Evolutionary conservation across 75 land plant species (phyloP).

Genomic region (Larix kaempferi): DNA sequence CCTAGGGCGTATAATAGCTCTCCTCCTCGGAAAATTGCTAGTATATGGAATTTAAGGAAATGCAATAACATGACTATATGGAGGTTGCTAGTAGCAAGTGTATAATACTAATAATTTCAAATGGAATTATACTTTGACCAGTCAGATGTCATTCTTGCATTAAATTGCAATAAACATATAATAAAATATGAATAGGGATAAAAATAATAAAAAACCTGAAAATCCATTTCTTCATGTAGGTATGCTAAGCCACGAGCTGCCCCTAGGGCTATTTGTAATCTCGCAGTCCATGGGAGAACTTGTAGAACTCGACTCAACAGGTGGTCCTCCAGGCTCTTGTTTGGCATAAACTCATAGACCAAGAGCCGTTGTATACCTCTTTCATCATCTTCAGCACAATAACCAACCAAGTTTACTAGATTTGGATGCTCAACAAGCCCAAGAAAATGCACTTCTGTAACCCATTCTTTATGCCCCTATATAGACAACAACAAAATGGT

Average conservation of each 20-base stretch:
- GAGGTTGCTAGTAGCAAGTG: no score
- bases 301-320: conserved; percentile 26
- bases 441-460: conserved; percentile 70
- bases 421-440: conserved; percentile 76
- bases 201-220: conserved; percentile 39
- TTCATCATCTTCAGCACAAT: conserved; percentile 87
- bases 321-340: conserved; percentile 66
- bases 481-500: conserved; percentile 9
- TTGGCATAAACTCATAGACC: conserved; percentile 73
- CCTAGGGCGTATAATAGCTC: not conserved
- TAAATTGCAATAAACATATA: not conserved
- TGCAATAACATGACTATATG: not conserved
- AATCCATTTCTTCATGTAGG: conserved; percentile 75
- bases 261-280: conserved; percentile 60
- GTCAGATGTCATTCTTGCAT: not conserved
- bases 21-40: not conserved
- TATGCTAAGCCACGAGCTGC: conserved; percentile 67
- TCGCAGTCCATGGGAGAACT: conserved; percentile 59
- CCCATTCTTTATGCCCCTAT: conserved; percentile 88
- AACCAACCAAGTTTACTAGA: conserved; percentile 72
- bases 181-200: not conserved
- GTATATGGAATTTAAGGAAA: not conserved
- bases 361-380: conserved; percentile 79
- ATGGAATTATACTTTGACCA: not conserved
- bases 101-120: not conserved